Evolutionary conservation across 306 rosid genomes (phyloP), one percentile per base, ranked within the genome.

Genomic region (Vicia sativa): DNA sequence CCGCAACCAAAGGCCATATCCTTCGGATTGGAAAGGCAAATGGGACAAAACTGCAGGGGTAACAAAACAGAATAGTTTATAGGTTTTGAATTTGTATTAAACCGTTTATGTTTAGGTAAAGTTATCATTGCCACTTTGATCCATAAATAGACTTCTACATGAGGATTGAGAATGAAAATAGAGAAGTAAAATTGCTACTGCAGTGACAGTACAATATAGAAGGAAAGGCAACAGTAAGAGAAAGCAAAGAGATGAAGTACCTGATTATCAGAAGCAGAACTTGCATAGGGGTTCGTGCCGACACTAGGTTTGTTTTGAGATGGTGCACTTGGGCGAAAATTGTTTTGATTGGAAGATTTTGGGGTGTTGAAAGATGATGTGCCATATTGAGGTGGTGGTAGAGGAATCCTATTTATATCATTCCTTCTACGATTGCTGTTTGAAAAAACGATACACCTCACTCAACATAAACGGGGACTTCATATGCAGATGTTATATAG

Each of bases 1-100:
- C 97, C 97, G 19, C 99, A 95, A 53, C 95, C 99, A 62, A 95
- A 95, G 12, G 97, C 97, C 96, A 95, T 84, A 29, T 95, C 77
- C 79, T 82, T 91, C 5, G 89, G 79, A 78, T 85, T 60, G 10
- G 72, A 15, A 50, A 85, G 77, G 82, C 96, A 95, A 81, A 95
- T 87, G 76, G 89, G 88, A 77, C 99, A 95, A 63, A 76, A 53
- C 99, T 95, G 86, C 55, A 60, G 42, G 28, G 54, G 77, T 43
- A 16, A 76, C 62, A 61, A 12, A 75, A 60, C 48, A 75, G n/a
- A 39, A 34, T 31, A n/a, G 13, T 62, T 75, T 25, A 48, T 15
- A 39, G 35, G 18, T 5, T 58, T 59, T 35, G 34, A 45, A 46
- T 68, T 21, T 61, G 21, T 45, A 31, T 66, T 19, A 57, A 21